Conservation (phyloP, 352 stramenopile species). For the Saprolegnia parasitica region DNA sequence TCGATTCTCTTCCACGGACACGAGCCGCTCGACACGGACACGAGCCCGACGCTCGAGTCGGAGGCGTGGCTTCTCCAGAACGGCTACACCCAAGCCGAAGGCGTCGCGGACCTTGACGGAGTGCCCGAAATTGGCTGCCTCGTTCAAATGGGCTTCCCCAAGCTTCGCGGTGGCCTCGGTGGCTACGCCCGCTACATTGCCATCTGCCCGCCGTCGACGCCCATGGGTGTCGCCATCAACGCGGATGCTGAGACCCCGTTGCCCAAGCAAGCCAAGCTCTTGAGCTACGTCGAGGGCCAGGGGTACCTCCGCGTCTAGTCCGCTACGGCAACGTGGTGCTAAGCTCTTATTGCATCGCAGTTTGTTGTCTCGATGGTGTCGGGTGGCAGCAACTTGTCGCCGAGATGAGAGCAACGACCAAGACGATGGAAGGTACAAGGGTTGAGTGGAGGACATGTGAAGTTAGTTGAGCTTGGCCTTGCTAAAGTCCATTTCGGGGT, state of each 20-base stretch:
- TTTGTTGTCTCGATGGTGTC: neutral
- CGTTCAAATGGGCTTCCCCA: neutral
- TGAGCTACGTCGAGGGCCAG: neutral
- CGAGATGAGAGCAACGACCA: no score
- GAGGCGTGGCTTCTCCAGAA: neutral
- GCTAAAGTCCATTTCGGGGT: slow-evolving; percentile 99
- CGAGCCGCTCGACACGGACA: neutral
- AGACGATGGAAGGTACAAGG: no score
- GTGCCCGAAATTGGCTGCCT: neutral
- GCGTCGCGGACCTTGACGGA: neutral
- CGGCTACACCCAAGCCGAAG: neutral
- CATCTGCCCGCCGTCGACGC: neutral
- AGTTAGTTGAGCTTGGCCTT: slow-evolving; percentile 96
- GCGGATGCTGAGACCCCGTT: neutral
- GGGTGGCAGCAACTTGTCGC: no score
- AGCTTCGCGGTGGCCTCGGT: neutral
- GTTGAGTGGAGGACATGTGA: no score
- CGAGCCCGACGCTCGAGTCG: neutral
- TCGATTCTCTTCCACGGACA: neutral
- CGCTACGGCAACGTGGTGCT: no score
- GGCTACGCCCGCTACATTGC: neutral
- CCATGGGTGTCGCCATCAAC: neutral
- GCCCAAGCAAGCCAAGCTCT: neutral
- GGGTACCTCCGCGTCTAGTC: neutral
- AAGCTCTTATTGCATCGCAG: neutral